These are phyloP conservation scores for Starmera quercuum DNA, from an alignment of 805 yeast genomes.

Conservation along the genomic window DNA sequence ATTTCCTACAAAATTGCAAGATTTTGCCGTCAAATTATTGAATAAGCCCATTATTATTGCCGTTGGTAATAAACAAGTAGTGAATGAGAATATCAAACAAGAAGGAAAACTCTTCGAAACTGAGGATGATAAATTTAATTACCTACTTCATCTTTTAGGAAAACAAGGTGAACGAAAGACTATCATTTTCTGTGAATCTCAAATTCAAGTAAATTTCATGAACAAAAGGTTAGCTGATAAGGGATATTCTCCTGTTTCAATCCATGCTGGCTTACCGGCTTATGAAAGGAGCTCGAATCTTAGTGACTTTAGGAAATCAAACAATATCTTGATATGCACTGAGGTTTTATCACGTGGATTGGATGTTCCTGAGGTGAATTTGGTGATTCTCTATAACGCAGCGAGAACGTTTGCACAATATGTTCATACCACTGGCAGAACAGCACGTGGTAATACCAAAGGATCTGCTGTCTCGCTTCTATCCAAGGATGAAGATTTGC, in stretches of 20 bases:
- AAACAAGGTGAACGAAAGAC: conserved; percentile 40
- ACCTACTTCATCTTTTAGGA: conserved; percentile 49
- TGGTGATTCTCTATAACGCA: conserved; percentile 77
- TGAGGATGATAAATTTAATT: conserved; percentile 47
- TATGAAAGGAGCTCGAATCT: conserved; percentile 72
- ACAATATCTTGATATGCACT: conserved; percentile 75
- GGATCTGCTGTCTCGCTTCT: conserved; percentile 79
- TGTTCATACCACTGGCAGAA: conserved; percentile 92
- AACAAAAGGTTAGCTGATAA: conserved; percentile 42
- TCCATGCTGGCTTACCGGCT: conserved; percentile 93
- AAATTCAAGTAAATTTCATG: conserved; percentile 74
- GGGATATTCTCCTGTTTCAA: conserved; percentile 54
- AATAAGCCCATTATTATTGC: conserved; percentile 63
- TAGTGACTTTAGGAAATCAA: conserved; percentile 50
- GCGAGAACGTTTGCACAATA: conserved; percentile 92
- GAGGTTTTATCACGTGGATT: conserved; percentile 93
- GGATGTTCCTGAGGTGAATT: conserved; percentile 77
- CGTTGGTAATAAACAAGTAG: conserved; percentile 74
- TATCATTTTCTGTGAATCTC: conserved; percentile 82
- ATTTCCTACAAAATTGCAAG: conserved; percentile 74
- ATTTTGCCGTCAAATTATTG: conserved; percentile 60
- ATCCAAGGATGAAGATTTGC: conserved; percentile 52
- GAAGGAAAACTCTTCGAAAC: conserved; percentile 49
- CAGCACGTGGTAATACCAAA: conserved; percentile 75
- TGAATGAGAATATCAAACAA: conserved; percentile 76